phyloP scores from a whole-genome alignment of 2,329 filamentous ascomycete genomes.

The Hypoxylon sp. region DNA sequence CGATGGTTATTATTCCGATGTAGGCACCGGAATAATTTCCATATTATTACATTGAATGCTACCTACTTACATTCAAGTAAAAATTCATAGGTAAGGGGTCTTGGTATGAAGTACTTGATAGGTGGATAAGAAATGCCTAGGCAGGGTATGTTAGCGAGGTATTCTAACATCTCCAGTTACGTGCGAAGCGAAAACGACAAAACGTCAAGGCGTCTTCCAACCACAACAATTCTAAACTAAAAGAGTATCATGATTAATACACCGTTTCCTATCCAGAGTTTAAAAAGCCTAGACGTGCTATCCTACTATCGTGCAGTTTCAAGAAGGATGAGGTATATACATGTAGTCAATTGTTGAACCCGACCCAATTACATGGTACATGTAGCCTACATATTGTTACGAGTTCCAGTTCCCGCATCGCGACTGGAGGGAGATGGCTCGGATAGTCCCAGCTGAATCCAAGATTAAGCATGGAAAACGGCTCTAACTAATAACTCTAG shows the following conservation, averaged over 20 bases:
- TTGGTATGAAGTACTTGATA: background rate
- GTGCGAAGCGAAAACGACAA: constrained; percentile 10
- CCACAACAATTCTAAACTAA: constrained; percentile 29
- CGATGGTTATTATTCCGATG: background rate
- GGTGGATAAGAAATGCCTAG: background rate
- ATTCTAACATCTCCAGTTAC: constrained; percentile 2
- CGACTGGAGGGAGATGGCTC: constrained; percentile 16
- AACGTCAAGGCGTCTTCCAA: constrained; percentile 21
- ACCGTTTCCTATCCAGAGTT: constrained; percentile 7
- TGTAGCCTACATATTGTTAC: background rate
- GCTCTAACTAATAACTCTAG: constrained; percentile 26
- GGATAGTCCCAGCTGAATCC: constrained; percentile 24
- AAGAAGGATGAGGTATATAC: background rate
- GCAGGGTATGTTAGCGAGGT: background rate
- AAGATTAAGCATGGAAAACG: constrained; percentile 15
- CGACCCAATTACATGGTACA: constrained; percentile 1
- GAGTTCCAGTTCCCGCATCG: constrained; percentile 4
- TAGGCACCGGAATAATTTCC: background rate
- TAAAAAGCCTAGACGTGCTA: constrained; percentile 8
- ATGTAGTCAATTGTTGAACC: background rate
- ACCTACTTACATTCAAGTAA: background rate
- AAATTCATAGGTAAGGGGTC: background rate
- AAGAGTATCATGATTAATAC: constrained; percentile 30
- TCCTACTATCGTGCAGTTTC: background rate
- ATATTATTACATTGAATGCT: background rate